Base-by-base conservation (phyloP, 169 alveolate species). In the Eimeria falciformis region DNA sequence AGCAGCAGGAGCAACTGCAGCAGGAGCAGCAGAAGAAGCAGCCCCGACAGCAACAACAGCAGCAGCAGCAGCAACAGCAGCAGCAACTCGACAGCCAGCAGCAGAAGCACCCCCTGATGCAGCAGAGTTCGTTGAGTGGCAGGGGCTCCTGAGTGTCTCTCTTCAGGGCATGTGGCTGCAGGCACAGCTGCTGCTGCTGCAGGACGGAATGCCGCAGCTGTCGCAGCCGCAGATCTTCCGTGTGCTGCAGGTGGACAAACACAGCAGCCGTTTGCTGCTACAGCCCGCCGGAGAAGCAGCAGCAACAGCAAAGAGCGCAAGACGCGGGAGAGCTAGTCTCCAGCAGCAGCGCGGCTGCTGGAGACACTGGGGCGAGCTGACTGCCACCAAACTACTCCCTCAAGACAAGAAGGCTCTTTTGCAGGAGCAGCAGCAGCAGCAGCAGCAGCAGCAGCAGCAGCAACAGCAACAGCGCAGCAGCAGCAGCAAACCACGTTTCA, bases 121-220 rank as follows among this genome's bases (percentile, higher is more conserved):
- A 9, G 71, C 3, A 47, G 71, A 21, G 3, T 29, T 58, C 21
- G 40, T 6, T 18, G 40, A 11, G 62, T 82, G 75, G 90, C 65
- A 33, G 45, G 73, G 37, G 33, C 69, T 62, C 45, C 45, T 27
- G 21, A 9, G 29, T 21, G 90, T 21, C 29, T 6, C 46, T 37
- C 55, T 82, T 40, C 25, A 56, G 50, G 77, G 75, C 47, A 45
- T 56, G 62, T 82, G 90, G 90, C 75, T 82, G 37, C 58, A n/a
- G 23, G 79, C 46, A 58, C 62, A 68, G 56, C 56, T 82, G 33
- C 78, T 82, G 25, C 55, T 9, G 77, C 78, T 82, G 45, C 53
- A 56, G 78, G 27, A 53, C 23, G 37, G 68, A 45, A 18, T 56
- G 90, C 90, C 90, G 21, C 40, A 18, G 27, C 62, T 82, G 46